Evolutionary conservation across 495 filamentous ascomycete species (phyloP).

Genomic region (Lepidopterella palustris): DNA sequence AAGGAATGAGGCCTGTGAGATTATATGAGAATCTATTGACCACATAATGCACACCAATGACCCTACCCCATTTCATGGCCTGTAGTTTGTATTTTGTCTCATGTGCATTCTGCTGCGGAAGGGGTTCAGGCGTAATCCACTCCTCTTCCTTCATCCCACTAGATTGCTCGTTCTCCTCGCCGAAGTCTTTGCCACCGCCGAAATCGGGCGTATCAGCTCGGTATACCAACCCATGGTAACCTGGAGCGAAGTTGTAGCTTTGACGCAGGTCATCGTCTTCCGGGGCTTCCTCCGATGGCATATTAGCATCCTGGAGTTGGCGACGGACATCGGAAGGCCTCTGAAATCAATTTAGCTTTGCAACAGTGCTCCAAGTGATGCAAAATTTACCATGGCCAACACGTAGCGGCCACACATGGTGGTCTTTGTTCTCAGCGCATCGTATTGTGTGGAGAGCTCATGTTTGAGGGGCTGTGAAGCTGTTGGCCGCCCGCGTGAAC

Average conservation of each 20-base stretch:
- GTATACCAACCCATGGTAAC: slow-evolving; percentile 79
- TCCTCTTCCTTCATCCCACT: slow-evolving; percentile 33
- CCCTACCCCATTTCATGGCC: slow-evolving; percentile 79
- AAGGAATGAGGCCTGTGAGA: slow-evolving; percentile 62
- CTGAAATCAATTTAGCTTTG: slow-evolving; percentile 37
- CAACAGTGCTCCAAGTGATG: background rate
- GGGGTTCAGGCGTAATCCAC: background rate
- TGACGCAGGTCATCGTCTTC: slow-evolving; percentile 68
- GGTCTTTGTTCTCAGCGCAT: slow-evolving; percentile 9
- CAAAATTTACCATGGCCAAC: slow-evolving; percentile 60
- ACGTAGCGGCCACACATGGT: slow-evolving; percentile 83
- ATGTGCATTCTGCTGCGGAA: slow-evolving; percentile 1
- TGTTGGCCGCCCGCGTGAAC: slow-evolving; percentile 14
- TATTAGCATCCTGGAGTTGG: slow-evolving; percentile 63
- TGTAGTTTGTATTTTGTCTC: slow-evolving; percentile 64
- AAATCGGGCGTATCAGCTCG: slow-evolving; percentile 61
- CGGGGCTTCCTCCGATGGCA: slow-evolving; percentile 71
- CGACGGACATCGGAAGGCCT: slow-evolving; percentile 60
- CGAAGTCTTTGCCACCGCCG: slow-evolving; percentile 36
- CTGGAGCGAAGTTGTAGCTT: slow-evolving; percentile 89
- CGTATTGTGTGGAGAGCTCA: slow-evolving; percentile 4
- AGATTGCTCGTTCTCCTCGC: slow-evolving; percentile 11
- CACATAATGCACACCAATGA: background rate
- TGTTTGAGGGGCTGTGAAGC: slow-evolving; percentile 3
- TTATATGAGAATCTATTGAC: slow-evolving; percentile 33